These are phyloP conservation scores for Backusella circina DNA, from an alignment of 192 early-diverging fungal species.

Conservation along the genomic window DNA sequence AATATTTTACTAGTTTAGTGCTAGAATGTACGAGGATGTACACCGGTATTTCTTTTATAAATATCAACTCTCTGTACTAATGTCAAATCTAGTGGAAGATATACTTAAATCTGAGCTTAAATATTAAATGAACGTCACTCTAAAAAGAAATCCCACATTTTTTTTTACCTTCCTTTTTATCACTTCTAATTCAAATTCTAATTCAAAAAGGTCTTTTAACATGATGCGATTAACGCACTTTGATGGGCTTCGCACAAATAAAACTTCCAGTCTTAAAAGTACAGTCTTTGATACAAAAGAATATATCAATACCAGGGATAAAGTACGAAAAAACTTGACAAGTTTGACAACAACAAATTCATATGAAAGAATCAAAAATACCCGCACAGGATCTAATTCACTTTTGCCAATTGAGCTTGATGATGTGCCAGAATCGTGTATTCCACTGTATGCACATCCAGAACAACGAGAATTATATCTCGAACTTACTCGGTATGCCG, in stretches of 20 bases:
- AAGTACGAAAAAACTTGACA: not conserved
- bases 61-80: no score
- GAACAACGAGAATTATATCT: not conserved
- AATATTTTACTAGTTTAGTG: no score
- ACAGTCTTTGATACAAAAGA: not conserved
- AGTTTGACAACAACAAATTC: not conserved
- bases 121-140: no score
- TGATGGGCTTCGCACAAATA: not conserved
- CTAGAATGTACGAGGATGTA: no score
- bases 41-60: no score
- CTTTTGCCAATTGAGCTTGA: not conserved
- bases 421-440: not conserved
- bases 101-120: no score
- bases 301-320: not conserved
- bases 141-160: no score
- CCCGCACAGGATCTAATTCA: not conserved
- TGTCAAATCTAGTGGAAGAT: no score
- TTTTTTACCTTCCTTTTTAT: no score
- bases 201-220: no score
- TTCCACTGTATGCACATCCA: not conserved
- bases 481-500: not conserved
- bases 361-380: not conserved
- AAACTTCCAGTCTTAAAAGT: not conserved
- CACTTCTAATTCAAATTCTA: no score
- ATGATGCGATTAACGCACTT: not conserved